These are phyloP conservation scores for Exophiala mesophila DNA, from an alignment of 2,329 filamentous ascomycete genomes.

Conservation along the genomic window DNA sequence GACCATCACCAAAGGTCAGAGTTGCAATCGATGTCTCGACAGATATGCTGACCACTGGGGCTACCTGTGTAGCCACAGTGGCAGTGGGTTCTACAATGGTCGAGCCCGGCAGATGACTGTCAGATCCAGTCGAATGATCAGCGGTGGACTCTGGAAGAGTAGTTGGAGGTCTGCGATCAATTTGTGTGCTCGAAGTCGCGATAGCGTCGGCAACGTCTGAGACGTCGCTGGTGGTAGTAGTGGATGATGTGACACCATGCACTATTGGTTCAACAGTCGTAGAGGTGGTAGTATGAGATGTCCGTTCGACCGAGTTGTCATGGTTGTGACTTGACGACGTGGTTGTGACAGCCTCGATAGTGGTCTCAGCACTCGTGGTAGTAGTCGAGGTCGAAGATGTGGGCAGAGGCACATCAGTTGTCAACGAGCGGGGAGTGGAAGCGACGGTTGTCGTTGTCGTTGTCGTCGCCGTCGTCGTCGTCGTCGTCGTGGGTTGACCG, in stretches of 20 bases:
- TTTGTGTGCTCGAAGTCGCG: too few species aligned
- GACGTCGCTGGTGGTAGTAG: background rate
- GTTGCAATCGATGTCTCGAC: conserved; percentile 14
- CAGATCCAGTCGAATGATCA: too few species aligned
- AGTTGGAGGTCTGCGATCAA: too few species aligned
- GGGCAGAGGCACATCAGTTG: background rate
- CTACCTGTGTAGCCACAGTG: conserved; percentile 10
- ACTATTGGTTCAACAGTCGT: conserved; percentile 1
- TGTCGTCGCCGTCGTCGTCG: background rate
- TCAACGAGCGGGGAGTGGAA: background rate
- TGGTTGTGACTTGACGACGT: conserved; percentile 1
- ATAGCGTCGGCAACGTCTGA: too few species aligned
- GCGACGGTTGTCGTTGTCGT: background rate
- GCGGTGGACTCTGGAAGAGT: too few species aligned
- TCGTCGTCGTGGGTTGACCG: too few species aligned
- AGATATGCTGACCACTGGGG: conserved; percentile 13
- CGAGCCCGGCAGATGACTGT: conserved; percentile 6
- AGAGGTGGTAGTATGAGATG: conserved; percentile 2
- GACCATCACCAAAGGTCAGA: conserved; percentile 16
- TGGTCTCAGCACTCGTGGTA: background rate
- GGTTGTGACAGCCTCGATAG: conserved; percentile 1
- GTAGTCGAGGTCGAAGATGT: background rate
- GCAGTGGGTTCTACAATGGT: background rate
- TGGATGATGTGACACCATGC: background rate
- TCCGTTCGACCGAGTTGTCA: conserved; percentile 10